Evolutionary conservation across 805 yeast species (phyloP).

Genomic region (Starmerella gropengiesseri): DNA sequence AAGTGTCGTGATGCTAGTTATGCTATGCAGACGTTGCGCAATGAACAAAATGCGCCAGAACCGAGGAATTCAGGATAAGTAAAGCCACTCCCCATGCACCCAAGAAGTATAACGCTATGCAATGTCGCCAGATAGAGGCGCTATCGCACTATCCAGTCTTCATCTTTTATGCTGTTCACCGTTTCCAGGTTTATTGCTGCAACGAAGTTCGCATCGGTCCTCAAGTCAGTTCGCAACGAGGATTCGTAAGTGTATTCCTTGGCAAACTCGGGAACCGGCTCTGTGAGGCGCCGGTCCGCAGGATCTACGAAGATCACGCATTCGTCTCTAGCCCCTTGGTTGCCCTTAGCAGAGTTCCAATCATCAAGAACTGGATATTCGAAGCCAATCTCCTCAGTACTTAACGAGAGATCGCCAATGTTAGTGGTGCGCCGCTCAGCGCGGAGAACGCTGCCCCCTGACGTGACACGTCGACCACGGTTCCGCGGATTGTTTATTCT

Average conservation of each 20-base stretch:
- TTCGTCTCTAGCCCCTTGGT: neutral
- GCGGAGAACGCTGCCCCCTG: constrained; percentile 14
- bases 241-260: neutral
- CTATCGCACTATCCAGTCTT: no score
- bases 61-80: no score
- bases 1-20: no score
- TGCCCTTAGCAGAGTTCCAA: neutral
- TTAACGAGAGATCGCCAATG: constrained; percentile 10
- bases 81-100: no score
- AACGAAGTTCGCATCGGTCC: no score
- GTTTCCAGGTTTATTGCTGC: no score
- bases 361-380: neutral
- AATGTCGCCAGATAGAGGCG: no score
- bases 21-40: no score
- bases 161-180: no score
- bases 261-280: neutral
- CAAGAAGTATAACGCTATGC: no score
- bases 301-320: neutral
- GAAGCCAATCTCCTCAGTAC: neutral
- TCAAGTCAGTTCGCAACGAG: no score
- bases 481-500: constrained; percentile 5
- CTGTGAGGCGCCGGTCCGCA: constrained; percentile 1
- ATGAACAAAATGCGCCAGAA: no score
- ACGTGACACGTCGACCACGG: constrained; percentile 12
- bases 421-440: constrained; percentile 1